Conservation (phyloP, 306 rosid genomes). For the Cicer bijugum region DNA sequence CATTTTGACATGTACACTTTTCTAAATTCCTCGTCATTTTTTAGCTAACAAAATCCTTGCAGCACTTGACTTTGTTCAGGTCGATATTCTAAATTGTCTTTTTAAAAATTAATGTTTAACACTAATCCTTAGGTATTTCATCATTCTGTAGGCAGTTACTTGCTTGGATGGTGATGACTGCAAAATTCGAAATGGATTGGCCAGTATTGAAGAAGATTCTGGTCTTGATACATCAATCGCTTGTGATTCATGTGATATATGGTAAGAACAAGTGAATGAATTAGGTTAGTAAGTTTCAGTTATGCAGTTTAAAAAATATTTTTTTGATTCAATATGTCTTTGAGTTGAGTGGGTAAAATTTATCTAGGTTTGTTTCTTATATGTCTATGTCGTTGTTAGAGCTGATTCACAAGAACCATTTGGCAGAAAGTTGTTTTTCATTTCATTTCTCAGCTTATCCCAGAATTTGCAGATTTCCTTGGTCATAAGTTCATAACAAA, state of each 20-base stretch:
- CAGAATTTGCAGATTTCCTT: conserved; percentile 24
- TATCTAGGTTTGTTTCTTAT: conserved; percentile 4
- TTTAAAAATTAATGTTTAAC: conserved; percentile 36
- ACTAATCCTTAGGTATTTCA: conserved; percentile 51
- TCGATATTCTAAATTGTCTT: conserved; percentile 25
- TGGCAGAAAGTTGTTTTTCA: not conserved
- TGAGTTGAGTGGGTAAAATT: conserved; percentile 18
- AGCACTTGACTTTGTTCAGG: conserved; percentile 24
- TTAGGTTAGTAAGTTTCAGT: conserved; percentile 34
- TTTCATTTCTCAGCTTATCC: conserved; percentile 30
- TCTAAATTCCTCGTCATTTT: conserved; percentile 24
- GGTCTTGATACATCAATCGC: conserved; percentile 93
- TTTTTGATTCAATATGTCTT: conserved; percentile 17
- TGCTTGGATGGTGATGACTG: conserved; percentile 97
- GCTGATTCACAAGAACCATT: not conserved
- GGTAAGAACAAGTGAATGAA: conserved; percentile 54
- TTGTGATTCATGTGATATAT: conserved; percentile 92
- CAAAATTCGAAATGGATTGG: conserved; percentile 77
- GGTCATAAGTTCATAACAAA: conserved; percentile 28
- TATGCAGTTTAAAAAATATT: conserved; percentile 13
- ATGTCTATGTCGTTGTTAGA: conserved; percentile 14
- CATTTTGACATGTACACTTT: conserved; percentile 22
- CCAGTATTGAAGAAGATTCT: conserved; percentile 64
- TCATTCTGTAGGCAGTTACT: conserved; percentile 84
- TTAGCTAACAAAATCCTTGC: conserved; percentile 32